Evolutionary conservation across 2,329 filamentous ascomycete species (phyloP).

Genomic region (Diaporthe sp.): DNA sequence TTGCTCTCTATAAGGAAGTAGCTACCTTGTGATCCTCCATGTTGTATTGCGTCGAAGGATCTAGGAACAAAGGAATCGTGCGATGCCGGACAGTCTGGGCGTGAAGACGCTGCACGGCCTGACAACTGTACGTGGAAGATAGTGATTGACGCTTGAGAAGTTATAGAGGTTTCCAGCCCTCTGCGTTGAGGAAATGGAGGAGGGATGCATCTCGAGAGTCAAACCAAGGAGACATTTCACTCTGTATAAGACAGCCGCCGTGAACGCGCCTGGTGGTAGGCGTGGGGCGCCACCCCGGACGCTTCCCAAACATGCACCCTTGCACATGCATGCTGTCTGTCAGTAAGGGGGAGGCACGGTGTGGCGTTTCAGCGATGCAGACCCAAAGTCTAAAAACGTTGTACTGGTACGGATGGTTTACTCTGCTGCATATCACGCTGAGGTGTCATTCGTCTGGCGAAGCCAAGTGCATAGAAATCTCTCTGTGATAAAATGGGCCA

Average conservation of each 20-base stretch:
- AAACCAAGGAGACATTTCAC: background rate
- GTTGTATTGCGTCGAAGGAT: background rate
- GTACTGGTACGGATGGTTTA: background rate
- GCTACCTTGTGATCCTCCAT: conserved; percentile 8
- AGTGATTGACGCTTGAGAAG: too few species aligned
- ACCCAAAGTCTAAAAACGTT: background rate
- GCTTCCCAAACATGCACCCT: conserved; percentile 1
- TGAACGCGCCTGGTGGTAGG: background rate
- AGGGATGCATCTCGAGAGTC: background rate
- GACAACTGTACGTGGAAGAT: background rate
- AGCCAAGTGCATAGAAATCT: background rate
- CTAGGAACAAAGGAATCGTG: background rate
- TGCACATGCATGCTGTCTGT: conserved; percentile 13
- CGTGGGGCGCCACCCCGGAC: conserved; percentile 18
- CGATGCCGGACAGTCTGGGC: background rate
- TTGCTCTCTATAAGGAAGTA: too few species aligned
- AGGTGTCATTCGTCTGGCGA: background rate
- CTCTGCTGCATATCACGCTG: background rate
- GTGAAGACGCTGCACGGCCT: background rate
- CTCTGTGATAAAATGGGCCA: background rate
- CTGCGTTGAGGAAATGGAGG: background rate
- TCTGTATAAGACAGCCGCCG: background rate
- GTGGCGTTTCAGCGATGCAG: background rate
- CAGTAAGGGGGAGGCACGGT: background rate
- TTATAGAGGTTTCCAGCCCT: background rate